Conservation (phyloP, 1,284 basidiomycete species). For the Trametes versicolor region DNA sequence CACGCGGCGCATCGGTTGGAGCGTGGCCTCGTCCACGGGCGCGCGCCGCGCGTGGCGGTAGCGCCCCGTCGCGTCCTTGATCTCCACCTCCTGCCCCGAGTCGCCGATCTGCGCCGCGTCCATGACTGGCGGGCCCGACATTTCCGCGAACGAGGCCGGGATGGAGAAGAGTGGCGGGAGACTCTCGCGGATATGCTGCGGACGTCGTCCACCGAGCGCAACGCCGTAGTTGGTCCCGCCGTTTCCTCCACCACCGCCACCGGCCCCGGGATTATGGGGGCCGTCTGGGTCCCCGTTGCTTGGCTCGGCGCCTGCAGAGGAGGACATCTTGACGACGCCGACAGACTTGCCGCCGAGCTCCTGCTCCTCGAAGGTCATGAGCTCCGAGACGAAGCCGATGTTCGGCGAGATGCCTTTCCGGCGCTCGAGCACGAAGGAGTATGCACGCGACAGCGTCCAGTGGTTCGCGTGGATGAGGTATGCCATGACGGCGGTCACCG, state of each 20-base stretch:
- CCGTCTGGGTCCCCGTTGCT: slow-evolving; percentile 41
- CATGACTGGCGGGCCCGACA: slow-evolving; percentile 41
- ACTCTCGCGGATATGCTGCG: slow-evolving; percentile 76
- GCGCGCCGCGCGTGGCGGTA: slow-evolving; percentile 87
- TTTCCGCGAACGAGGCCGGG: slow-evolving; percentile 43
- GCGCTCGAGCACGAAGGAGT: slow-evolving; percentile 90
- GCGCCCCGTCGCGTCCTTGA: slow-evolving; percentile 82
- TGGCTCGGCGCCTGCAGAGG: slow-evolving; percentile 31
- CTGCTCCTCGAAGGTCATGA: slow-evolving; percentile 95
- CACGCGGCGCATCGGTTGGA: slow-evolving; percentile 87
- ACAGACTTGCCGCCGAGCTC: slow-evolving; percentile 86
- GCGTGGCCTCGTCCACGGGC: slow-evolving; percentile 85
- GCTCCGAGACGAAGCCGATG: slow-evolving; percentile 96
- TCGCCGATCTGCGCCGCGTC: slow-evolving; percentile 58
- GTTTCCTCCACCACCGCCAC: slow-evolving; percentile 26
- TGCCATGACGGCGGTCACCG: slow-evolving; percentile 96
- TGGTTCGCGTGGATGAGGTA: slow-evolving; percentile 97
- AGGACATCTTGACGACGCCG: slow-evolving; percentile 69
- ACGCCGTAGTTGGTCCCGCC: slow-evolving; percentile 49
- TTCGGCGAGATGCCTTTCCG: slow-evolving; percentile 96
- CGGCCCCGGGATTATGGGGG: slow-evolving; percentile 26
- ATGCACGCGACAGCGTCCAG: slow-evolving; percentile 93
- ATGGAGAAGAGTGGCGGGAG: slow-evolving; percentile 68
- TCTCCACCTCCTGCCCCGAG: slow-evolving; percentile 82
- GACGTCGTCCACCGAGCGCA: slow-evolving; percentile 57